Base-by-base conservation (phyloP, 2,329 filamentous ascomycete genomes). In the Pseudogymnoascus sp. region DNA sequence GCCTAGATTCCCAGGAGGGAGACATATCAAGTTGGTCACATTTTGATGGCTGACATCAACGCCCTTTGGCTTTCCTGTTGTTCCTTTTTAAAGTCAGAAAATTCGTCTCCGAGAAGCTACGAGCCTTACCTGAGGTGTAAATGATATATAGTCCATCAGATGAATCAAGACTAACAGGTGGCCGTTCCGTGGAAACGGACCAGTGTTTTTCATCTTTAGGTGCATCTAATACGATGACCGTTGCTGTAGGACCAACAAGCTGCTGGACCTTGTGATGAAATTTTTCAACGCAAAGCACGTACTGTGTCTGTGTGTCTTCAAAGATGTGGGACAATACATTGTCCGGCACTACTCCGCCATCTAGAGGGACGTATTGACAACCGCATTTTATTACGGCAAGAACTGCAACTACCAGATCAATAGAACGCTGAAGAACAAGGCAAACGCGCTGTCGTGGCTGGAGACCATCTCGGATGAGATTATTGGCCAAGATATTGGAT, bases 331-430 rank as follows among this genome's bases (percentile, higher is more conserved):
- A 70, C 25, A 85, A 73, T 2, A 77, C 77, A 16, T 74, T 72
- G 58, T 79, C 77, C 0, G 79, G 74, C 8, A 79, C 77, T 32
- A 81, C 74, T 5, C 79, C 78, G 35, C 81, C 81, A 63, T 86
- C 83, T 2, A 85, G 74, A 2, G 82, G 82, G 4, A 84, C 76
- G 66, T 85, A 85, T 64, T 85, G 81, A 12, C 78, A 82, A 18
- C 82, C 81, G 57, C 78, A 78, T 61, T 81, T 81, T 34, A 85
- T 71, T 16, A 84, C 74, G 2, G 80, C 81, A 61, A 82, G 73
- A 57, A 84, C 83, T 18, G 78, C 81, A 58, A 83, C 74, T 6
- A 84, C 71, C 80, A 85, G 82, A 64, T 82, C 80, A 57, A 81
- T 70, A 38, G 80, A 78, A 12, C 82, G 75, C 62, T 78, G 79